These are phyloP conservation scores for Neonectria neomacrospora DNA, from an alignment of 2,329 filamentous ascomycete species.

Conservation along the genomic window DNA sequence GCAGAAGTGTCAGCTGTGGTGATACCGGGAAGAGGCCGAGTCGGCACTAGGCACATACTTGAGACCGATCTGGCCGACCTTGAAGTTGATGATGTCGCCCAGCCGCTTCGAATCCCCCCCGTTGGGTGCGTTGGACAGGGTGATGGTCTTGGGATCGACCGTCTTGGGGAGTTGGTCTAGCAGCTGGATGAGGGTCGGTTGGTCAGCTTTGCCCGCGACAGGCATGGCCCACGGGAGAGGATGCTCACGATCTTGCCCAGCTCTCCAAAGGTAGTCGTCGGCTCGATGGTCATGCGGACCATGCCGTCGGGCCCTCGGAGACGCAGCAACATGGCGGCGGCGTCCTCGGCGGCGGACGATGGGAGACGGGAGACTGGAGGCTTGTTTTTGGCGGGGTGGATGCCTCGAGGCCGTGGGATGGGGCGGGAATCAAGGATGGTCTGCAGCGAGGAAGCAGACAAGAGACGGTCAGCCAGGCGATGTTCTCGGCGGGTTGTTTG, in stretches of 20 bases:
- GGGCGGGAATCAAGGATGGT: neutral
- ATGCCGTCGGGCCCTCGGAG: conserved; percentile 94
- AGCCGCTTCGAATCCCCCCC: conserved; percentile 68
- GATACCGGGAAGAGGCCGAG: neutral
- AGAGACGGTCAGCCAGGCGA: neutral
- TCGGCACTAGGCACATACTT: conserved; percentile 55
- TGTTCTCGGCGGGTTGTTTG: neutral
- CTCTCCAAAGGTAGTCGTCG: conserved; percentile 76
- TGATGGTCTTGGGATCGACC: conserved; percentile 69
- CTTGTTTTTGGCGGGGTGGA: conserved; percentile 17
- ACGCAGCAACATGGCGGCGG: conserved; percentile 77
- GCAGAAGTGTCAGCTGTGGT: conserved; percentile 35
- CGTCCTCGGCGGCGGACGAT: conserved; percentile 14
- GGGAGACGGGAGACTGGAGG: neutral
- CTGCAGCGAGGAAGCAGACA: neutral
- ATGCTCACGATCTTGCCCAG: conserved; percentile 62
- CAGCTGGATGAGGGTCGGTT: conserved; percentile 55
- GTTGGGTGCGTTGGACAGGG: conserved; percentile 69
- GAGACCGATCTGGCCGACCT: conserved; percentile 69
- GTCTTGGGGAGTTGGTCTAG: conserved; percentile 68
- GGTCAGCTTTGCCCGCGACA: conserved; percentile 28
- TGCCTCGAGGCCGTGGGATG: neutral
- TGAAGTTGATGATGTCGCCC: conserved; percentile 66
- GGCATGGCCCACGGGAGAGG: conserved; percentile 1
- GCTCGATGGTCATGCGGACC: conserved; percentile 83